These are phyloP conservation scores for Holtermanniella nyarrowii DNA, from an alignment of 768 basidiomycete species.

Conservation along the genomic window DNA sequence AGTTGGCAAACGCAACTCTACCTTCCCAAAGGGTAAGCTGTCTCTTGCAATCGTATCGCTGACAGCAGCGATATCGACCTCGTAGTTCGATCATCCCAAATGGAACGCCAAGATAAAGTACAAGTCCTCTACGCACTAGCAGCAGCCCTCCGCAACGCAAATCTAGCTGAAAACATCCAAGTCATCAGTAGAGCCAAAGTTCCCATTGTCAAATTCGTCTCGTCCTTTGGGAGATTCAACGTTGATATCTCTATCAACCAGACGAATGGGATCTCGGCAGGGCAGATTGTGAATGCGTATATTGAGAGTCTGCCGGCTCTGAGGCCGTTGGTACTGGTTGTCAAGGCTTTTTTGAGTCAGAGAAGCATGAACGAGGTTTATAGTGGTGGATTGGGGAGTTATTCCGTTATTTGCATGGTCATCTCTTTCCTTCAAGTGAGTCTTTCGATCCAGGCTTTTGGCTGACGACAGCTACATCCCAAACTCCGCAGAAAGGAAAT, in stretches of 20 bases:
- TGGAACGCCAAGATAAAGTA: conserved; percentile 58
- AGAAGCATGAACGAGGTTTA: conserved; percentile 97
- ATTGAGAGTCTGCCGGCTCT: conserved; percentile 65
- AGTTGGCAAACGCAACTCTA: conserved; percentile 89
- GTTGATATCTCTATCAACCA: conserved; percentile 95
- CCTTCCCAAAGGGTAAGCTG: conserved; percentile 72
- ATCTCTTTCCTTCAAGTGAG: conserved; percentile 82
- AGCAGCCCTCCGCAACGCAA: conserved; percentile 59
- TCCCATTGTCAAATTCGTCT: conserved; percentile 91
- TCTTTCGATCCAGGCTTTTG: neutral
- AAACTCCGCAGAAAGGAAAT: conserved; percentile 83
- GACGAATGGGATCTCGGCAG: conserved; percentile 67
- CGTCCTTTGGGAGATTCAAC: conserved; percentile 63
- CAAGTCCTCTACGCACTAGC: conserved; percentile 62
- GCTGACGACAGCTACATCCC: conserved; percentile 64
- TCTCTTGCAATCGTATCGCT: neutral
- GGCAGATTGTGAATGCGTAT: conserved; percentile 69
- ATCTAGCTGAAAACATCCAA: conserved; percentile 68
- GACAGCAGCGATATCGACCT: conserved; percentile 77
- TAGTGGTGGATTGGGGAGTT: conserved; percentile 86
- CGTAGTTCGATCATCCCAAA: conserved; percentile 67
- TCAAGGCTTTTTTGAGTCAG: conserved; percentile 81
- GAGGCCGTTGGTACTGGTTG: conserved; percentile 72
- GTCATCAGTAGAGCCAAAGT: conserved; percentile 90
- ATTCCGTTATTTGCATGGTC: conserved; percentile 84